A percentile compares a stretch with the other conserved stretches of the same genome.
Evolutionary conservation across 2,329 filamentous ascomycete species (phyloP).

Genomic region (Thyridium curvatum): DNA sequence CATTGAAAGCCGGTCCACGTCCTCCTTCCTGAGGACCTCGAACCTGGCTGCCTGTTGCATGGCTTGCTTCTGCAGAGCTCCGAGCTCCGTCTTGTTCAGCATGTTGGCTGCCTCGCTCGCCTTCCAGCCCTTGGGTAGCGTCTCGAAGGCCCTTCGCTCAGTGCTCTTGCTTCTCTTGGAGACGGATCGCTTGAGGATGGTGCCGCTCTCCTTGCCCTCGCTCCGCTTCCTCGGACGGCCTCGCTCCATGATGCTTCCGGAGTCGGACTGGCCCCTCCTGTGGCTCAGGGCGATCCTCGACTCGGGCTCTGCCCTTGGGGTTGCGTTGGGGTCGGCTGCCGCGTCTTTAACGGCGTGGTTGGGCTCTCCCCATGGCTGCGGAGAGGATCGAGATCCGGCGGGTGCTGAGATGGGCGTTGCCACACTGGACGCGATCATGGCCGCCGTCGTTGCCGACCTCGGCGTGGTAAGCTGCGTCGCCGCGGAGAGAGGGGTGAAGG

Average conservation of each 20-base stretch:
- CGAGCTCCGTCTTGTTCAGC: constrained; percentile 42
- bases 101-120: constrained; percentile 43
- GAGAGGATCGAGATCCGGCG: constrained; percentile 29
- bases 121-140: constrained; percentile 52
- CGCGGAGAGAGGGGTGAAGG: constrained; percentile 37
- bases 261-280: constrained; percentile 49
- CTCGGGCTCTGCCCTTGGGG: constrained; percentile 24
- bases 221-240: constrained; percentile 52
- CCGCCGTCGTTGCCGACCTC: constrained; percentile 31
- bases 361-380: constrained; percentile 28
- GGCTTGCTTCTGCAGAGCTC: constrained; percentile 51
- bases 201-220: constrained; percentile 28
- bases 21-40: constrained; percentile 54
- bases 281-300: constrained; percentile 28
- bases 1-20: constrained; percentile 60
- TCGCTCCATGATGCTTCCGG: constrained; percentile 53
- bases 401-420: constrained; percentile 46
- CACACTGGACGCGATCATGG: constrained; percentile 30
- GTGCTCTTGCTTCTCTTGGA: constrained; percentile 41
- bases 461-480: constrained; percentile 34
- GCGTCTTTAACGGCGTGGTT: constrained; percentile 18
- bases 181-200: constrained; percentile 27
- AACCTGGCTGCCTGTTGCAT: constrained; percentile 56
- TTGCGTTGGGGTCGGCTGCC: constrained; percentile 15
- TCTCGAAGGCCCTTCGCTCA: constrained; percentile 53